phyloP scores from a whole-genome alignment of 1,284 basidiomycete species.

The Ustilago cynodontis region DNA sequence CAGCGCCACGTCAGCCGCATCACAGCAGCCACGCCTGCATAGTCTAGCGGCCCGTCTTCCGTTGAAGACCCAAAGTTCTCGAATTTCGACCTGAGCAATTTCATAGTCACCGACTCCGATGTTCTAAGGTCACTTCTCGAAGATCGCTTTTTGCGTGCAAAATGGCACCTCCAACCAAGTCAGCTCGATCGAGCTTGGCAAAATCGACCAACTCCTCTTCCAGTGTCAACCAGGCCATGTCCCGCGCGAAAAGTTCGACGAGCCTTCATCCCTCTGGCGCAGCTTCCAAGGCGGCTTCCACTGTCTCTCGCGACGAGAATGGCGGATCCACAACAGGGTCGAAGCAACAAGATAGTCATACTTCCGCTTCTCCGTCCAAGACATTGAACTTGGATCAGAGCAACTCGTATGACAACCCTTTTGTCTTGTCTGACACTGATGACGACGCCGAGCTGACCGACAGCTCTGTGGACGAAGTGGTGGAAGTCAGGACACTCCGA shows the following conservation, averaged over 20 bases:
- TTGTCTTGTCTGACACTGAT: constrained; percentile 31
- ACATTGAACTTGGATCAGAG: neutral
- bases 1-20: neutral
- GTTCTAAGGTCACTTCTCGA: neutral
- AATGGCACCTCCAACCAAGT: constrained; percentile 20
- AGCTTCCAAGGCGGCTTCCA: neutral
- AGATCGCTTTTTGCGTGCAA: neutral
- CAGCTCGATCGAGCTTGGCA: constrained; percentile 9
- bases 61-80: no score
- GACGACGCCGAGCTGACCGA: constrained; percentile 6
- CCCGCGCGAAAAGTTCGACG: neutral
- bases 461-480: constrained; percentile 3
- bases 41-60: neutral
- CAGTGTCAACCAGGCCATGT: neutral
- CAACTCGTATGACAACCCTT: constrained; percentile 16
- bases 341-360: neutral
- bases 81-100: neutral
- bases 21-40: neutral
- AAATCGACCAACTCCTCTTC: constrained; percentile 17
- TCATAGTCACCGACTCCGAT: neutral
- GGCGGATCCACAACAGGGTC: neutral
- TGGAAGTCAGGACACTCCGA: neutral
- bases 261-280: neutral
- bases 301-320: neutral
- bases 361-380: neutral